Evolutionary conservation across 148 eudicot genomes (phyloP).

Genomic region (Rhododendron simsii): DNA sequence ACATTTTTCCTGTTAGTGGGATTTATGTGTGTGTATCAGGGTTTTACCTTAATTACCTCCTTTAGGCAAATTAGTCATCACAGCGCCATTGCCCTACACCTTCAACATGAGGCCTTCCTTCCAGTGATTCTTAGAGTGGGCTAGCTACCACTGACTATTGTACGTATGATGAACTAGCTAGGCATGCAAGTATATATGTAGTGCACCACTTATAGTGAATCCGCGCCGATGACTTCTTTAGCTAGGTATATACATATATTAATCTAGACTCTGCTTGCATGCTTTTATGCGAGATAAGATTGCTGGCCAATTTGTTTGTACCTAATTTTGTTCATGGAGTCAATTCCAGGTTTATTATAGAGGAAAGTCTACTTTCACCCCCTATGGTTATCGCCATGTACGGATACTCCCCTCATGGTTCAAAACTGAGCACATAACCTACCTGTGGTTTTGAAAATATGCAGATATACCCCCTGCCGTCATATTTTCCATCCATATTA

Average conservation of each 20-base stretch:
- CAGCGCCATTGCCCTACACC: neutral
- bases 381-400: no score
- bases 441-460: no score
- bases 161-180: neutral
- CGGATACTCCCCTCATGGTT: no score
- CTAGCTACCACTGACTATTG: neutral
- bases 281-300: neutral
- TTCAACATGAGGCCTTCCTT: neutral
- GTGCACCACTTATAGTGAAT: neutral
- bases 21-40: no score
- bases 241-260: neutral
- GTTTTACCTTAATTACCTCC: no score
- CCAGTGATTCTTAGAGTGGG: neutral
- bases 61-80: neutral
- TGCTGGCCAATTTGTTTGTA: neutral
- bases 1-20: neutral
- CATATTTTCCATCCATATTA: no score
- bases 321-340: constrained; percentile 66
- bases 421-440: no score
- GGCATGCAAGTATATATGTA: neutral
- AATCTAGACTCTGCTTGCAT: neutral
- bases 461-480: no score
- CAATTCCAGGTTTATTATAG: constrained; percentile 77
- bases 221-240: neutral
- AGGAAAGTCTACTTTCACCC: no score